Evolutionary conservation across 2,329 filamentous ascomycete genomes (phyloP), one percentile per base, ranked within the genome.

Genomic region (Huntiella savannae): DNA sequence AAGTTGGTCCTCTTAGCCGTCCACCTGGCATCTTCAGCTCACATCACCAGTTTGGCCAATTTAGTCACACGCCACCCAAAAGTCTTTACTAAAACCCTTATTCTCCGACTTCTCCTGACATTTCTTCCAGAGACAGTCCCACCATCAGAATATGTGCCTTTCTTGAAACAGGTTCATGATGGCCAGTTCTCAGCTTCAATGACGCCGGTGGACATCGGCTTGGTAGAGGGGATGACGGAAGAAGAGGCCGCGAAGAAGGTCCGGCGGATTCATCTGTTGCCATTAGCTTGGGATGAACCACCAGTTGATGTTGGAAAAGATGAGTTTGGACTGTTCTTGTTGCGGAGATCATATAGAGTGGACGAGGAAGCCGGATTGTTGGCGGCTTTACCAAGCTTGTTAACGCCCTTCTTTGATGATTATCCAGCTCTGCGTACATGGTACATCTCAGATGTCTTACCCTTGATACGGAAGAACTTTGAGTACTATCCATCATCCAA

Each of bases 1-100:
- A 82, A 85, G 58, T 73, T 78, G 53, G 64, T 85, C 49, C 71
- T 91, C 49, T 70, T 88, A 43, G 79, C 83, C 39, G 77, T 77
- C 16, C 74, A 84, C 55, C 70, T 78, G 54, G 75, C 82, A 46
- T 70, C 72, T 51, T 71, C 73, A 54, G 69, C 74, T 56, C 73
- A 87, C 57, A 65, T 86, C 54, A 59, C 68, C 53, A 68, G 70
- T 52, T 63, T 91, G 50, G 68, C 71, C 48, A 66, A 65, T 45
- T 65, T 91, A 51, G 68, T 74, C 45, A 65, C 70, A 16, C 63
- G 67, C 35, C 64, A 81, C 53, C 60, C 62, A 45, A 63, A 70
- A 46, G 67, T 77, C 34, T 65, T 91, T 46, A 67, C 70, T 22
- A 69, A 71, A 39, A 74, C 81, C 48, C 63, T 85, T 11, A 58